These are phyloP conservation scores for Aspergillus nanangensis DNA, from an alignment of 495 filamentous ascomycete species.

Conservation along the genomic window DNA sequence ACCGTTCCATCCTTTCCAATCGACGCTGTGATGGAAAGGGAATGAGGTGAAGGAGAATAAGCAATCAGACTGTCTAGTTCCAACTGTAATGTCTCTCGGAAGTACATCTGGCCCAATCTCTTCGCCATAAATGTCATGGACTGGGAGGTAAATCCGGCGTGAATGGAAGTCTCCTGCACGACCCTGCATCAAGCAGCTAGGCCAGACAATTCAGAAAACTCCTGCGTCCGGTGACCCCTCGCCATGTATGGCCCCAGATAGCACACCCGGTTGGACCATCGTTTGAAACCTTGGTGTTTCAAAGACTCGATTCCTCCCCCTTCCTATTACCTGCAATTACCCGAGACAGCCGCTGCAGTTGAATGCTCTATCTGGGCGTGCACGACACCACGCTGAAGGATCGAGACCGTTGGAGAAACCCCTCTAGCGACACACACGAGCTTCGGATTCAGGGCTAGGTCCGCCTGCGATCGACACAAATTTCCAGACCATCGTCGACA, in stretches of 20 bases:
- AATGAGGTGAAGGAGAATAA: no score
- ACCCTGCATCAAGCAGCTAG: slow-evolving; percentile 9
- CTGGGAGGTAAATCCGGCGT: no score
- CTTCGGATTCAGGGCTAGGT: not conserved
- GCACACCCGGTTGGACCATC: slow-evolving; percentile 1
- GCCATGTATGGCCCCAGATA: not conserved
- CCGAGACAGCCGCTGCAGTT: slow-evolving; percentile 10
- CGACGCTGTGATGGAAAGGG: no score
- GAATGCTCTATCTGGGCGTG: not conserved
- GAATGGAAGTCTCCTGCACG: slow-evolving; percentile 7
- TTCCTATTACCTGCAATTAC: slow-evolving; percentile 10
- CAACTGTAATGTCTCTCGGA: no score
- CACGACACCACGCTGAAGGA: not conserved
- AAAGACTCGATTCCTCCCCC: slow-evolving; percentile 1
- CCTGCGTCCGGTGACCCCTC: slow-evolving; percentile 7
- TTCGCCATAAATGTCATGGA: no score
- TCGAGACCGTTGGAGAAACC: not conserved
- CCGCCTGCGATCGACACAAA: not conserved
- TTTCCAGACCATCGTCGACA: not conserved
- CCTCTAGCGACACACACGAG: not conserved
- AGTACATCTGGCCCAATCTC: no score
- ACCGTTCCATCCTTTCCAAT: no score
- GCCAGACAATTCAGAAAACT: not conserved
- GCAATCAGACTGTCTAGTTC: no score
- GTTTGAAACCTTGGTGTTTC: not conserved